Base-by-base conservation (phyloP, 2,329 filamentous ascomycete species). In the Orbilia brochopaga region DNA sequence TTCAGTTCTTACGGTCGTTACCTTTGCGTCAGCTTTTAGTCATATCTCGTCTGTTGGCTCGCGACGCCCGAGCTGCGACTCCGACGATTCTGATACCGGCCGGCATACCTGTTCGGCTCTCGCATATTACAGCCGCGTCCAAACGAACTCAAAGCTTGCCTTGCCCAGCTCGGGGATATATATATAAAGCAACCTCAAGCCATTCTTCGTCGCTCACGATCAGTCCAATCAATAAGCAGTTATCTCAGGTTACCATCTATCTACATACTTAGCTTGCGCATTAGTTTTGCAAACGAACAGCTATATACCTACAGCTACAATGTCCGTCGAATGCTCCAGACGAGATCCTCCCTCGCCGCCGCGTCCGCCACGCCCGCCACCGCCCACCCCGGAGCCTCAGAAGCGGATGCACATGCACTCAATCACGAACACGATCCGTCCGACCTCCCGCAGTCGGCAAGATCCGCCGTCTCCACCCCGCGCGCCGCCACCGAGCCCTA, bases 381-480 rank as follows among this genome's bases (percentile, higher is more conserved):
- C 66, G 17, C 66, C 66, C 15, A 70, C 59, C 21, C 66, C 66
- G 7, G 60, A 63, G 23, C 59, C 59, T 8, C 62, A 63, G 32
- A 63, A 64, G 46, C 32, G 44, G 4, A 19, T 48, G 40, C 32
- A 37, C 6, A 44, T 44, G 40, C 40, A 44, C 32, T 13, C 32
- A 6, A 7, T 7, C 32, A 37, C 32, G 13, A 7, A 2, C 50
- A 35, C 54, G 37, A 32, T 32, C 27, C 19, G 51, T 40, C 59
- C 27, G 21, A 30, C 23, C 11, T 59, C 66, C 30, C 30, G 24
- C 27, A 70, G 66, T 50, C 66, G 66, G 51, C 65, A 69, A 23
- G 66, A 70, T 30, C 66, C 66, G 46, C 66, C 66, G 42, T 70
- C 66, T 21, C 66, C 66, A 51, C 66, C 66, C 17, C 59, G 66